Percentiles rank a stretch among this genome's conserved stretches.
Conservation (phyloP, 192 early-diverging fungal genomes). For the Entomortierella chlamydospora region DNA sequence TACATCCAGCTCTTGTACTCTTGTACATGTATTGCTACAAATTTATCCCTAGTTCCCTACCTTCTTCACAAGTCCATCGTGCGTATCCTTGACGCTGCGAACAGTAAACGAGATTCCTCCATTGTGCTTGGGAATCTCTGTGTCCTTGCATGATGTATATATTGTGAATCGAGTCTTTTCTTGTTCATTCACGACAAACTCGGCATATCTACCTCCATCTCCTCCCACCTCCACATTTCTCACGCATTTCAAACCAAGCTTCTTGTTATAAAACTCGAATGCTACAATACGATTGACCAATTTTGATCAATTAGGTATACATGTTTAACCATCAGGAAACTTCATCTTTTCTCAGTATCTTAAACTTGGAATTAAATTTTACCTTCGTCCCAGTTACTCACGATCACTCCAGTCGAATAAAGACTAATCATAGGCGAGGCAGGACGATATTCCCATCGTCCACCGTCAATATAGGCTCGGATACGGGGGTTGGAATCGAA, state of each 20-base stretch:
- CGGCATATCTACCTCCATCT: slow-evolving; percentile 21
- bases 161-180: slow-evolving; percentile 37
- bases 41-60: no score
- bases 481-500: slow-evolving; percentile 32
- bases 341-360: no score
- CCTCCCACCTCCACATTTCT: slow-evolving; percentile 1
- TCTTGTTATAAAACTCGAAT: slow-evolving; percentile 38
- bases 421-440: slow-evolving; percentile 9
- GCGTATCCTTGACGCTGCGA: slow-evolving; percentile 18
- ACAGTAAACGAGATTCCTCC: slow-evolving; percentile 21
- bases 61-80: slow-evolving; percentile 39
- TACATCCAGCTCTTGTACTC: no score
- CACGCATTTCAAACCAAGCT: slow-evolving; percentile 12
- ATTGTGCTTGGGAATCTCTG: slow-evolving; percentile 10
- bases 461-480: slow-evolving; percentile 34
- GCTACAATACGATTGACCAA: no score
- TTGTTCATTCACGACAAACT: slow-evolving; percentile 13
- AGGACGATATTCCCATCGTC: slow-evolving; percentile 46
- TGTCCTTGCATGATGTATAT: slow-evolving; percentile 9
- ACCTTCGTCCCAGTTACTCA: slow-evolving; percentile 23
- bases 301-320: no score
- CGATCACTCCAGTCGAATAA: slow-evolving; percentile 28
- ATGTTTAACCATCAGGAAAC: no score
- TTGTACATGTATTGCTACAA: no score
- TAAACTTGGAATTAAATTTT: no score